phyloP scores from a whole-genome alignment of 1,284 basidiomycete genomes.

The Paramarasmius palmivorus region DNA sequence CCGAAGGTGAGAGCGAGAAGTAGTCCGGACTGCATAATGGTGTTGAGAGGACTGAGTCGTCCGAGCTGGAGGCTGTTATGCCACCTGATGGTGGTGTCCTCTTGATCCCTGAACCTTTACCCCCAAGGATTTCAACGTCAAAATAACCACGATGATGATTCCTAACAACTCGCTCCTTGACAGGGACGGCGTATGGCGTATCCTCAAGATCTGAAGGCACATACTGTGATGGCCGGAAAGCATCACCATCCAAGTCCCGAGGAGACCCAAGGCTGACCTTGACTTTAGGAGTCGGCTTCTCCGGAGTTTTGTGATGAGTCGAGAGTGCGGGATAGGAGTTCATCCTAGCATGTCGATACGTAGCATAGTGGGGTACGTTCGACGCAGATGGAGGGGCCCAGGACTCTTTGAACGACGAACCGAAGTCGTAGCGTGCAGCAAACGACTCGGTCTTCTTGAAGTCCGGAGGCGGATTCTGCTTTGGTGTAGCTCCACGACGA shows the following conservation, averaged over 20 bases:
- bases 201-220: conserved; percentile 29
- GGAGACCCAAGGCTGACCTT: conserved; percentile 38
- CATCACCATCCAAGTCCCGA: conserved; percentile 37
- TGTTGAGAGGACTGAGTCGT: conserved; percentile 29
- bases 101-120: conserved; percentile 23
- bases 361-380: conserved; percentile 20
- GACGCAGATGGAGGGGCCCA: conserved; percentile 32
- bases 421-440: conserved; percentile 57
- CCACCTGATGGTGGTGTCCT: conserved; percentile 43
- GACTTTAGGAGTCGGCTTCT: conserved; percentile 11
- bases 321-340: conserved; percentile 34
- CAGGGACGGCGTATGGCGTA: conserved; percentile 22
- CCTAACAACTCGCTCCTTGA: conserved; percentile 22
- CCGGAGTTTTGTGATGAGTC: conserved; percentile 18
- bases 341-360: conserved; percentile 28
- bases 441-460: conserved; percentile 35
- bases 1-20: conserved; percentile 7
- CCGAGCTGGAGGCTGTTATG: background rate
- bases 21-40: conserved; percentile 20
- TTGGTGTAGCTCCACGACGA: conserved; percentile 6
- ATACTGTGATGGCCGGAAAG: conserved; percentile 25
- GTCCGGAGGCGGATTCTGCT: conserved; percentile 18
- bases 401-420: conserved; percentile 46
- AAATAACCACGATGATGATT: conserved; percentile 54
- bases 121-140: conserved; percentile 30